A percentile compares a stretch with the other conserved stretches of the same genome.
These are phyloP conservation scores for Suhomyces guaymorum DNA, from an alignment of 1,139 yeast genomes.

Conservation along the genomic window DNA sequence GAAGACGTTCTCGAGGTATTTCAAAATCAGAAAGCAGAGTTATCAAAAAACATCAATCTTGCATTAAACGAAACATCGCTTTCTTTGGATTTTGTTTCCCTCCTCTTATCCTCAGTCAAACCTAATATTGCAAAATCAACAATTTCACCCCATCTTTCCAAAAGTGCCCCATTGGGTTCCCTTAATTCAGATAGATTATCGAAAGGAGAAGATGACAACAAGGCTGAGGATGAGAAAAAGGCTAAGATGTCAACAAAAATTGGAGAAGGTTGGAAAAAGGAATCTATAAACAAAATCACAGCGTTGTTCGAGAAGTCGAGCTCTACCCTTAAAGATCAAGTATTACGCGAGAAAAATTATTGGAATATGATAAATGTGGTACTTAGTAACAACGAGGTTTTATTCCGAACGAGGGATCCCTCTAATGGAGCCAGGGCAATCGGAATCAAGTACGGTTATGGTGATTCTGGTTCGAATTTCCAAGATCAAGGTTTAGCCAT, in stretches of 20 bases:
- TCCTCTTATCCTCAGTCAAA: slow-evolving; percentile 75
- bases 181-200: slow-evolving; percentile 64
- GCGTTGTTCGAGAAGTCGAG: slow-evolving; percentile 54
- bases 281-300: slow-evolving; percentile 62
- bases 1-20: slow-evolving; percentile 28
- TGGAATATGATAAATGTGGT: slow-evolving; percentile 66
- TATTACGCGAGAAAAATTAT: slow-evolving; percentile 63
- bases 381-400: slow-evolving; percentile 61
- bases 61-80: slow-evolving; percentile 90
- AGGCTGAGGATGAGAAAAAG: slow-evolving; percentile 18
- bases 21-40: slow-evolving; percentile 54
- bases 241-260: slow-evolving; percentile 36
- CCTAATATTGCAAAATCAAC: slow-evolving; percentile 86
- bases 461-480: slow-evolving; percentile 79
- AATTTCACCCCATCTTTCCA: slow-evolving; percentile 83
- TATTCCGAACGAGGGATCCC: slow-evolving; percentile 67
- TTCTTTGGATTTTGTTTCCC: slow-evolving; percentile 82
- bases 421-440: slow-evolving; percentile 49
- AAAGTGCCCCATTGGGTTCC: slow-evolving; percentile 78
- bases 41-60: slow-evolving; percentile 54
- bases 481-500: slow-evolving; percentile 75
- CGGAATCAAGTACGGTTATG: slow-evolving; percentile 87
- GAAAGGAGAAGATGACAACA: slow-evolving; percentile 23
- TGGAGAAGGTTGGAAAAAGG: slow-evolving; percentile 86
- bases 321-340: slow-evolving; percentile 52